A percentile compares a stretch with the other conserved stretches of the same genome.
Evolutionary conservation across 2,329 filamentous ascomycete genomes (phyloP).

Genomic region (Apiospora arundinis): DNA sequence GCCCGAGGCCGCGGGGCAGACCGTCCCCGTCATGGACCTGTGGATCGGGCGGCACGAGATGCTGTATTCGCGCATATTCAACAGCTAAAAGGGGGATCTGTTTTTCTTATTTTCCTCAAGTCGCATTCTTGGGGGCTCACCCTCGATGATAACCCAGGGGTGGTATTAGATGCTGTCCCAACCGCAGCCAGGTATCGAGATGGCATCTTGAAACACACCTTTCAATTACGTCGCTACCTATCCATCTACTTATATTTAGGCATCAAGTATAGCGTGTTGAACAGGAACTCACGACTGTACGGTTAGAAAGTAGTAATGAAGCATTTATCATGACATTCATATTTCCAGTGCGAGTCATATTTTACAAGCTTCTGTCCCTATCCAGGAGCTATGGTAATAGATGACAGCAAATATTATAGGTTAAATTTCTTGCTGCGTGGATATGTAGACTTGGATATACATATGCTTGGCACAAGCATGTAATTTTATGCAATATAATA

Average conservation of each 20-base stretch:
- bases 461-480: neutral
- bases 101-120: too few species aligned
- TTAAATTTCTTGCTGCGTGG: neutral
- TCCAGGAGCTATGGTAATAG: neutral
- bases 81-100: slow-evolving; percentile 59
- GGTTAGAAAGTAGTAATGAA: neutral
- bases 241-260: too few species aligned
- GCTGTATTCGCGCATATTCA: slow-evolving; percentile 86
- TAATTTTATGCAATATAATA: neutral
- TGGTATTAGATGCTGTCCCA: too few species aligned
- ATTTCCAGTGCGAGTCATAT: neutral
- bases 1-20: slow-evolving; percentile 74
- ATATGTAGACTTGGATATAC: neutral
- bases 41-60: slow-evolving; percentile 86
- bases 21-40: slow-evolving; percentile 78
- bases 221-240: too few species aligned
- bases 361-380: neutral
- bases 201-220: too few species aligned
- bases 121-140: too few species aligned
- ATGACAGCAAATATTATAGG: neutral
- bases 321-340: neutral
- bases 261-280: neutral
- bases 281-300: neutral
- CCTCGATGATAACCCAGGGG: too few species aligned
- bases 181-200: too few species aligned